Evolutionary conservation across 176 grass and related monocot species (phyloP).

Genomic region (Hyparrhenia diplandra): DNA sequence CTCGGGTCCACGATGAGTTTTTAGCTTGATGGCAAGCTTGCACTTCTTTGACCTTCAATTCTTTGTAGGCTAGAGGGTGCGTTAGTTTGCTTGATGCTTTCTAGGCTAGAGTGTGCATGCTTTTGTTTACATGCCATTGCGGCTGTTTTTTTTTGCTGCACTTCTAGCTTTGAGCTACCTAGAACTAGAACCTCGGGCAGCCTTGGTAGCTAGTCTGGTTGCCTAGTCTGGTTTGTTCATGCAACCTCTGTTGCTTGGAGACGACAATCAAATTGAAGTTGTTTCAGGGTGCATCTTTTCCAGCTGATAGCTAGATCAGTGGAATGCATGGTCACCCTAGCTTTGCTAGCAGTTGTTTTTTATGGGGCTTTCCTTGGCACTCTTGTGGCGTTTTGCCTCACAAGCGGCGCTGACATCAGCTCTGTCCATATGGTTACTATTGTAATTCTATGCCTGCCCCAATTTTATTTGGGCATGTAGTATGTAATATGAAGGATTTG

Average conservation of each 20-base stretch:
- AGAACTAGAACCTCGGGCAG: background rate
- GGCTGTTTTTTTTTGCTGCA: slow-evolving; percentile 30
- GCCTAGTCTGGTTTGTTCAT: background rate
- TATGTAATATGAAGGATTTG: background rate
- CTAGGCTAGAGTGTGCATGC: slow-evolving; percentile 20
- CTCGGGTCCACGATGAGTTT: background rate
- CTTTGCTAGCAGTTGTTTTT: slow-evolving; percentile 1
- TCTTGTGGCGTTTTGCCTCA: background rate
- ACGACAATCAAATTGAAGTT: background rate
- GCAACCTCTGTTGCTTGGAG: background rate
- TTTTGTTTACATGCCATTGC: slow-evolving; percentile 1
- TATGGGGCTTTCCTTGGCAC: background rate
- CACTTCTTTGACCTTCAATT: background rate
- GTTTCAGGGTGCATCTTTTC: background rate
- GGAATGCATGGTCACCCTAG: background rate
- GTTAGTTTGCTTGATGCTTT: slow-evolving; percentile 10
- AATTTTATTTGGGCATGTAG: background rate
- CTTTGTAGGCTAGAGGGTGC: background rate
- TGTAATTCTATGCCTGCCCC: background rate
- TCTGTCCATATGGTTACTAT: background rate
- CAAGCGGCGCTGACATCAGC: background rate
- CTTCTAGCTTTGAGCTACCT: slow-evolving; percentile 11
- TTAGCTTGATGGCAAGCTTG: slow-evolving; percentile 20
- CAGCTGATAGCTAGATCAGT: background rate
- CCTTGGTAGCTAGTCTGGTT: background rate